A percentile compares a stretch with the other conserved stretches of the same genome.
Conservation (phyloP, 257 asterid genomes). For the Fraxinus pennsylvanica region DNA sequence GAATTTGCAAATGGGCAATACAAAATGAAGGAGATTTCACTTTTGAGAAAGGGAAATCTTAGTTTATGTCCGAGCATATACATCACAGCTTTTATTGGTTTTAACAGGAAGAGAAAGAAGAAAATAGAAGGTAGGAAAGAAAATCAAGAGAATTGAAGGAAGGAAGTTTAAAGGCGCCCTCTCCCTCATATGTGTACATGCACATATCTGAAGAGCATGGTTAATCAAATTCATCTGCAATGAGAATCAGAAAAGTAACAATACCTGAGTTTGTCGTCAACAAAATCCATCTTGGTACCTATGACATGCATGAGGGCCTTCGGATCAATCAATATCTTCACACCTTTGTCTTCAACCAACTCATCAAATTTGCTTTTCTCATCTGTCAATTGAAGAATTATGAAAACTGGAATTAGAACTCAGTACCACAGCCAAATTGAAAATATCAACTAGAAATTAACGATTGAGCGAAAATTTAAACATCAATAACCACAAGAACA, state of each 20-base stretch:
- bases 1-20: neutral
- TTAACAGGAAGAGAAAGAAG: neutral
- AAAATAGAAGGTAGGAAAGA: neutral
- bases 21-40: neutral
- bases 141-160: neutral
- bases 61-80: neutral
- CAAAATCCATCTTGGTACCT: slow-evolving; percentile 72
- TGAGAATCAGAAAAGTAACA: neutral
- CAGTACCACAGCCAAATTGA: neutral
- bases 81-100: neutral
- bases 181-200: neutral
- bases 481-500: neutral
- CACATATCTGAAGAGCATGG: neutral
- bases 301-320: slow-evolving; percentile 72
- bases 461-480: neutral
- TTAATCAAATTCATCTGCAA: neutral
- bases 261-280: slow-evolving; percentile 67
- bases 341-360: slow-evolving; percentile 74
- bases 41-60: neutral
- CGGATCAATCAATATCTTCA: slow-evolving; percentile 62
- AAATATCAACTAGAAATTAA: neutral
- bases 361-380: slow-evolving; percentile 93
- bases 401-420: neutral
- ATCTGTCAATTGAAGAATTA: slow-evolving; percentile 43
- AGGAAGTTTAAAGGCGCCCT: neutral